Percentiles rank a stretch among this genome's conserved stretches.
phyloP scores from a whole-genome alignment of 768 basidiomycete species.

The Mycena chlorophos region DNA sequence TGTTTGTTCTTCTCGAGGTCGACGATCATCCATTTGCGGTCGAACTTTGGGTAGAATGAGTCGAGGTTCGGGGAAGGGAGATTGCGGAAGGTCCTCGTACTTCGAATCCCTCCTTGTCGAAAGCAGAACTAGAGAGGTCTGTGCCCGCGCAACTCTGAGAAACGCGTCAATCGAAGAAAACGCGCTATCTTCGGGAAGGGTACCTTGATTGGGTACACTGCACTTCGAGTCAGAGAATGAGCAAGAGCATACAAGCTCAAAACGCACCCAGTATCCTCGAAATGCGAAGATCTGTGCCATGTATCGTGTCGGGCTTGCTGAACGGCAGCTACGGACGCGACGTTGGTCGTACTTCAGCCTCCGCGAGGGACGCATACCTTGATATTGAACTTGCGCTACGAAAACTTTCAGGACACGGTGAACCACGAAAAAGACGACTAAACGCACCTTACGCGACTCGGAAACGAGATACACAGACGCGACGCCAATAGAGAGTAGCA shows the following conservation, averaged over 20 bases:
- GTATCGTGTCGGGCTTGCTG: neutral
- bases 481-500: neutral
- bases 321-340: neutral
- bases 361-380: neutral
- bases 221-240: neutral
- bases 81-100: neutral
- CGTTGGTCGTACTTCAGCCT: too few species aligned
- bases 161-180: neutral
- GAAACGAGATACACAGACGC: neutral
- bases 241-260: neutral
- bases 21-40: constrained; percentile 23
- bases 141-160: constrained; percentile 18
- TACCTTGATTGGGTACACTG: constrained; percentile 24
- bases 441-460: neutral
- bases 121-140: constrained; percentile 12
- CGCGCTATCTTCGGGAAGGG: neutral
- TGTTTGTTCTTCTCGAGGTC: constrained; percentile 24
- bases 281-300: neutral
- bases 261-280: neutral
- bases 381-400: too few species aligned
- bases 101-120: constrained; percentile 22
- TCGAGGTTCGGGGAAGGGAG: neutral
- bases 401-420: neutral
- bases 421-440: neutral
- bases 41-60: constrained; percentile 7